phyloP scores from a whole-genome alignment of 208 protist genomes.

The Herpetomonas samuelpessoai region DNA sequence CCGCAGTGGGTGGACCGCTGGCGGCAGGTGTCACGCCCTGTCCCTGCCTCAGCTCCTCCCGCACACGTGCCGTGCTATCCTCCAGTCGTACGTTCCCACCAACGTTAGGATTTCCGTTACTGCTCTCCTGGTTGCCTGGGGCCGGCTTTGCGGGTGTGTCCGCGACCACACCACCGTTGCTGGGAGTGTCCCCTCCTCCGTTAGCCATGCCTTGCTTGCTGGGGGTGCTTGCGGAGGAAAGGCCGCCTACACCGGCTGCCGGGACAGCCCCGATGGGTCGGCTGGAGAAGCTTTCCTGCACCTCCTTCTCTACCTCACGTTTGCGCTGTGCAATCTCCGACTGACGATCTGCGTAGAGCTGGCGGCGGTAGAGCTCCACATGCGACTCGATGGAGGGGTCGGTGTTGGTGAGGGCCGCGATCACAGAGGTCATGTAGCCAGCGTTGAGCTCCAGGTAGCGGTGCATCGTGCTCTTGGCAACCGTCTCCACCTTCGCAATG shows the following conservation, averaged over 20 bases:
- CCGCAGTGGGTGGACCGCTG: background rate
- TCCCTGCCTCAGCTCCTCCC: background rate
- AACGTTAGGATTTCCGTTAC: background rate
- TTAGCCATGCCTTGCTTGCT: too few relatives aligned
- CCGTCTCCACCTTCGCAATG: slow-evolving; percentile 25
- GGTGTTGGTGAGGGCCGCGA: slow-evolving; percentile 33
- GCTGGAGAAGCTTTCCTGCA: background rate
- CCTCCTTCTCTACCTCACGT: background rate
- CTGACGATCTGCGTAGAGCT: slow-evolving; percentile 13
- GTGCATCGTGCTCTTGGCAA: slow-evolving; percentile 26
- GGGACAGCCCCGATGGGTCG: too few relatives aligned
- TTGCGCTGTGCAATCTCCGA: slow-evolving; percentile 10
- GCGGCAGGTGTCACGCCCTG: background rate
- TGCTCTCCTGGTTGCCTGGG: background rate
- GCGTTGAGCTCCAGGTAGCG: slow-evolving; percentile 54
- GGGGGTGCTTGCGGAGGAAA: too few relatives aligned
- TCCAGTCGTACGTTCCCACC: background rate
- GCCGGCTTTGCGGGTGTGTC: too few relatives aligned
- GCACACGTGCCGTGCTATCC: background rate
- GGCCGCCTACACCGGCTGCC: too few relatives aligned
- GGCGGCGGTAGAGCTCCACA: slow-evolving; percentile 22
- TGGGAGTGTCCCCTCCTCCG: too few relatives aligned
- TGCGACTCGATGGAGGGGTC: slow-evolving; percentile 31
- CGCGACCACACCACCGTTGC: too few relatives aligned
- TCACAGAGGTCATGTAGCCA: slow-evolving; percentile 38